Evolutionary conservation across 1,284 basidiomycete species (phyloP).

Genomic region (Takashimella koratensis): DNA sequence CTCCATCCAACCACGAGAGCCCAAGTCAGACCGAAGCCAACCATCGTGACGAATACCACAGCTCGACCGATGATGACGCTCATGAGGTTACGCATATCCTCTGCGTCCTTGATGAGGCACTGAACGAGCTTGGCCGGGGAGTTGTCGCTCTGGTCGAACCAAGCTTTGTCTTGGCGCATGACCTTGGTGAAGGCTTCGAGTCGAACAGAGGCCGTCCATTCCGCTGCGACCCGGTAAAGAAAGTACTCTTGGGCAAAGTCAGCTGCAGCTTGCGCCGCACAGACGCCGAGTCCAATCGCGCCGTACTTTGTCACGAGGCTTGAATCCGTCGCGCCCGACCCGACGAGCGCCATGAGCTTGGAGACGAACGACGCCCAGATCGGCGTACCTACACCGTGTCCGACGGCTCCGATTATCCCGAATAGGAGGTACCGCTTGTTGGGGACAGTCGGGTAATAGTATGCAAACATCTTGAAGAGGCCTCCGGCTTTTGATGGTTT

Average conservation of each 20-base stretch:
- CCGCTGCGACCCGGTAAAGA: slow-evolving; percentile 69
- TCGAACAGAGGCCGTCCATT: slow-evolving; percentile 73
- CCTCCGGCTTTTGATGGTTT: slow-evolving; percentile 8
- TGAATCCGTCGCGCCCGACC: slow-evolving; percentile 60
- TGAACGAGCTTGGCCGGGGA: slow-evolving; percentile 67
- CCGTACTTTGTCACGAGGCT: slow-evolving; percentile 57
- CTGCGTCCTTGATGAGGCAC: slow-evolving; percentile 80
- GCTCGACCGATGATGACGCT: slow-evolving; percentile 69
- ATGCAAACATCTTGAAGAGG: slow-evolving; percentile 56
- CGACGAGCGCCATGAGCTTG: slow-evolving; percentile 72
- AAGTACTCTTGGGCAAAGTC: slow-evolving; percentile 69
- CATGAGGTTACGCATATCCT: slow-evolving; percentile 79
- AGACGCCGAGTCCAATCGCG: slow-evolving; percentile 60
- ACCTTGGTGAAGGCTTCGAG: slow-evolving; percentile 59
- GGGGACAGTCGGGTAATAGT: slow-evolving; percentile 70
- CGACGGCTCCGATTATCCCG: slow-evolving; percentile 63
- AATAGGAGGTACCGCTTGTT: slow-evolving; percentile 65
- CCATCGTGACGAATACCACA: slow-evolving; percentile 73
- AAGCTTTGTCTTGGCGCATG: slow-evolving; percentile 80
- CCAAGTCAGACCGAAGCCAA: slow-evolving; percentile 79
- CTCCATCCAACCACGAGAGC: slow-evolving; percentile 86
- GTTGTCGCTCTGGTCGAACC: slow-evolving; percentile 75
- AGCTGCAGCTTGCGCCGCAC: slow-evolving; percentile 69
- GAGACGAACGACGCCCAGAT: slow-evolving; percentile 88
- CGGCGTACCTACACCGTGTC: slow-evolving; percentile 79